Percentiles rank a stretch among this genome's conserved stretches.
These are phyloP conservation scores for Phialemonium atrogriseum DNA, from an alignment of 2,329 filamentous ascomycete genomes.

Conservation along the genomic window DNA sequence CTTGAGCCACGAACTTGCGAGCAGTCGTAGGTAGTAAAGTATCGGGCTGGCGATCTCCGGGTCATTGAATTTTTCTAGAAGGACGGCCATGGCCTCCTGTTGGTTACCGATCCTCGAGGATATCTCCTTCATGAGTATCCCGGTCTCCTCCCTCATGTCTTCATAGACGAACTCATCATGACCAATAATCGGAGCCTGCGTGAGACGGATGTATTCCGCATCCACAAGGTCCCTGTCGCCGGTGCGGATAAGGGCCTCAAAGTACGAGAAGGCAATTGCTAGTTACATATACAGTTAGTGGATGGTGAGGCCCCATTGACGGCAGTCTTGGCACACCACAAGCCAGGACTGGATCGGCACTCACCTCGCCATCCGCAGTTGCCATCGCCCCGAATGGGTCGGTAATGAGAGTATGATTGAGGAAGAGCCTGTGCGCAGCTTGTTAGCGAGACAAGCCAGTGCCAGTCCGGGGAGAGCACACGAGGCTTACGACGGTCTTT, in stretches of 20 bases:
- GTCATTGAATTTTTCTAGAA: slow-evolving; percentile 69
- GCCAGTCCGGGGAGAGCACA: no score
- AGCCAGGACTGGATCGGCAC: slow-evolving; percentile 21
- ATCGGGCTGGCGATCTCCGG: slow-evolving; percentile 59
- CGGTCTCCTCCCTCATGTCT: slow-evolving; percentile 73
- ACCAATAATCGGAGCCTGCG: neutral
- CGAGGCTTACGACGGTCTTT: slow-evolving; percentile 69
- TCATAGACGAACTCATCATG: slow-evolving; percentile 50
- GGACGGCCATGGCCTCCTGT: slow-evolving; percentile 41
- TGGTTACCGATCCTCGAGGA: slow-evolving; percentile 50
- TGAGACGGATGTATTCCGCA: slow-evolving; percentile 62
- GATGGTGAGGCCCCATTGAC: neutral
- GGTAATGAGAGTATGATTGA: slow-evolving; percentile 77
- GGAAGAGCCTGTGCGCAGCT: slow-evolving; percentile 59
- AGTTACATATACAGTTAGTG: slow-evolving; percentile 13
- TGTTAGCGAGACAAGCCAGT: no score
- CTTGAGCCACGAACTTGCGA: slow-evolving; percentile 81
- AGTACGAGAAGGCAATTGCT: slow-evolving; percentile 93
- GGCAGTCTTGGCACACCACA: slow-evolving; percentile 1
- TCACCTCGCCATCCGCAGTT: slow-evolving; percentile 97
- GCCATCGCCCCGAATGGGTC: slow-evolving; percentile 82
- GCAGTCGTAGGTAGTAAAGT: slow-evolving; percentile 75
- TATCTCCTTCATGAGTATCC: slow-evolving; percentile 58
- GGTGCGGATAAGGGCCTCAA: slow-evolving; percentile 69
- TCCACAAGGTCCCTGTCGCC: slow-evolving; percentile 58